Conservation (phyloP, 2,329 filamentous ascomycete genomes). For the Fusarium chuoi region DNA sequence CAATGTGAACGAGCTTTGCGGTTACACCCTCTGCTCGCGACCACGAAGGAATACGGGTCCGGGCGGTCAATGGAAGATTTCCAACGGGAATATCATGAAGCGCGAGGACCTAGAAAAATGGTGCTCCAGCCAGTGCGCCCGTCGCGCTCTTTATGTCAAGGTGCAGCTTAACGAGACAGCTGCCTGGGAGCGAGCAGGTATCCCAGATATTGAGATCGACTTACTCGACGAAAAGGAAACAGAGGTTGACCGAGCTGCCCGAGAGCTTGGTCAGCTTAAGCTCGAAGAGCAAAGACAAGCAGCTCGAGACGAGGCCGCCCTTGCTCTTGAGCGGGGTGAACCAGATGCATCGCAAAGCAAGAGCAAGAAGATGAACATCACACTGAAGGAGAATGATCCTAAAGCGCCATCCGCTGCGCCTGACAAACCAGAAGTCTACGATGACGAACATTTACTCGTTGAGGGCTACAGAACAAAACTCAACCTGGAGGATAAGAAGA, state of each 20-base stretch:
- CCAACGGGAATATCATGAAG: conserved; percentile 71
- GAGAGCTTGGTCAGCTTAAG: conserved; percentile 54
- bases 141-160: conserved; percentile 83
- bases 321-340: conserved; percentile 62
- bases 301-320: conserved; percentile 52
- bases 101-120: conserved; percentile 82
- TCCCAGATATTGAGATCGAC: conserved; percentile 66
- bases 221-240: conserved; percentile 72
- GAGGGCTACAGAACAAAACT: conserved; percentile 62
- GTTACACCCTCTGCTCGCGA: conserved; percentile 81
- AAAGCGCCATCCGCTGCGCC: conserved; percentile 32
- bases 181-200: conserved; percentile 80
- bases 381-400: conserved; percentile 62
- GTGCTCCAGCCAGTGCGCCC: conserved; percentile 84
- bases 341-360: conserved; percentile 40
- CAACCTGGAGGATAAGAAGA: conserved; percentile 25
- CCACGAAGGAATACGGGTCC: conserved; percentile 66
- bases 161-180: conserved; percentile 88
- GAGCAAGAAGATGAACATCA: conserved; percentile 57
- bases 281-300: conserved; percentile 57
- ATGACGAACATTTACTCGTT: conserved; percentile 57
- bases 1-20: conserved; percentile 84
- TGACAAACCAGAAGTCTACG: conserved; percentile 44
- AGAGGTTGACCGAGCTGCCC: conserved; percentile 51
- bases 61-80: conserved; percentile 75